A percentile compares a stretch with the other conserved stretches of the same genome.
Evolutionary conservation across 345 rosid genomes (phyloP).

Genomic region (Arabis hirsuta): DNA sequence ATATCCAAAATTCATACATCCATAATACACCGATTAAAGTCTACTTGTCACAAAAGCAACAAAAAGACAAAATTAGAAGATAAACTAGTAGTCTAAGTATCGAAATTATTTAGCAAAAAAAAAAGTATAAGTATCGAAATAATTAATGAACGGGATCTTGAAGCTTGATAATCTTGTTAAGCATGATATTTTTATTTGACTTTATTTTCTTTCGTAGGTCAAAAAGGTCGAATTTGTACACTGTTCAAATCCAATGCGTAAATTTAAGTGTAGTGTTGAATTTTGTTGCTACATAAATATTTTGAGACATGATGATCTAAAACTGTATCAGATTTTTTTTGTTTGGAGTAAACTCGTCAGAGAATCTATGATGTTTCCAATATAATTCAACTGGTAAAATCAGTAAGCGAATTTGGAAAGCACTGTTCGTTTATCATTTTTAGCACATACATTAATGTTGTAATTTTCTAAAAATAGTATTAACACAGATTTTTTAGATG

Average conservation of each 20-base stretch:
- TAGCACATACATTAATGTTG: not conserved
- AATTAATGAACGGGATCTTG: slow-evolving; percentile 12
- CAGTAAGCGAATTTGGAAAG: slow-evolving; percentile 7
- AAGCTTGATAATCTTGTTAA: slow-evolving; percentile 18
- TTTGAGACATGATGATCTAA: slow-evolving; percentile 35
- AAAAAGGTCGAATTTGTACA: slow-evolving; percentile 26
- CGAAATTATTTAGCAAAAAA: not conserved
- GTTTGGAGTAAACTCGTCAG: slow-evolving; percentile 29
- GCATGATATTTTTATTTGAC: slow-evolving; percentile 31
- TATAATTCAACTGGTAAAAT: slow-evolving; percentile 18
- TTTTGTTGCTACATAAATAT: slow-evolving; percentile 10
- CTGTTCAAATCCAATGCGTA: slow-evolving; percentile 40
- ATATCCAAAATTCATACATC: too few species aligned
- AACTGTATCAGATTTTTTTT: slow-evolving; percentile 31
- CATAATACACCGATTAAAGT: slow-evolving; percentile 2
- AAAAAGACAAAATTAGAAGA: slow-evolving; percentile 12
- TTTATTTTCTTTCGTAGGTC: slow-evolving; percentile 2
- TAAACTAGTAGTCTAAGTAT: not conserved
- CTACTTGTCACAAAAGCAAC: not conserved
- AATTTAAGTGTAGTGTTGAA: slow-evolving; percentile 16
- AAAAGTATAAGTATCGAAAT: not conserved
- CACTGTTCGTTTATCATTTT: not conserved
- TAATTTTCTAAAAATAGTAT: not conserved
- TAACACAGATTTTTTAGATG: not conserved
- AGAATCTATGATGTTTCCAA: slow-evolving; percentile 31